Percentiles rank a stretch among this genome's conserved stretches.
These are phyloP conservation scores for Ganoderma lingzhi DNA, from an alignment of 1,284 basidiomycete genomes.

Conservation along the genomic window DNA sequence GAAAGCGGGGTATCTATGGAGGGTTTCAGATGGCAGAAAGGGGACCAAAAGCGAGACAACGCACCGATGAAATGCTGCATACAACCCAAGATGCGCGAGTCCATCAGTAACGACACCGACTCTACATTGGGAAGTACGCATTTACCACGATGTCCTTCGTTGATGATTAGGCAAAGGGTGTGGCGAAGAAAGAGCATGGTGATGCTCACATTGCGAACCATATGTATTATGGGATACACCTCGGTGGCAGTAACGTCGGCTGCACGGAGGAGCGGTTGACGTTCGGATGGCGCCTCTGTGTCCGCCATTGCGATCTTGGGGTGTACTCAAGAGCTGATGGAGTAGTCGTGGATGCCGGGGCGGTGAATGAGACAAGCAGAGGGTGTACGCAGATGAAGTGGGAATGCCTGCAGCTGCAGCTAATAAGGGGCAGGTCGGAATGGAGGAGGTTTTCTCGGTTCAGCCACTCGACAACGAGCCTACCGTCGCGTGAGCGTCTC, in stretches of 20 bases:
- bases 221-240: conserved; percentile 80
- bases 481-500: no score
- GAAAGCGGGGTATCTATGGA: conserved; percentile 76
- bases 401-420: not conserved
- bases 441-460: not conserved
- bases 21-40: conserved; percentile 16
- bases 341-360: not conserved
- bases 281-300: conserved; percentile 32
- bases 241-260: conserved; percentile 59
- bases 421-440: not conserved
- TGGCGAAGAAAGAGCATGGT: not conserved
- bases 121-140: not conserved
- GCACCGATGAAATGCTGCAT: conserved; percentile 68
- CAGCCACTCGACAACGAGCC: conserved; percentile 1
- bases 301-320: conserved; percentile 26
- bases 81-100: not conserved
- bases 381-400: not conserved
- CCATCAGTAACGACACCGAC: not conserved
- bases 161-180: conserved; percentile 16
- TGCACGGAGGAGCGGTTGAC: conserved; percentile 49
- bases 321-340: conserved; percentile 22
- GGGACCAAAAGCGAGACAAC: conserved; percentile 23
- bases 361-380: not conserved
- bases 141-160: conserved; percentile 67
- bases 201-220: conserved; percentile 63